Percentiles rank a stretch among this genome's conserved stretches.
Conservation (phyloP, 306 rosid species). For the Vigna unguiculata region DNA sequence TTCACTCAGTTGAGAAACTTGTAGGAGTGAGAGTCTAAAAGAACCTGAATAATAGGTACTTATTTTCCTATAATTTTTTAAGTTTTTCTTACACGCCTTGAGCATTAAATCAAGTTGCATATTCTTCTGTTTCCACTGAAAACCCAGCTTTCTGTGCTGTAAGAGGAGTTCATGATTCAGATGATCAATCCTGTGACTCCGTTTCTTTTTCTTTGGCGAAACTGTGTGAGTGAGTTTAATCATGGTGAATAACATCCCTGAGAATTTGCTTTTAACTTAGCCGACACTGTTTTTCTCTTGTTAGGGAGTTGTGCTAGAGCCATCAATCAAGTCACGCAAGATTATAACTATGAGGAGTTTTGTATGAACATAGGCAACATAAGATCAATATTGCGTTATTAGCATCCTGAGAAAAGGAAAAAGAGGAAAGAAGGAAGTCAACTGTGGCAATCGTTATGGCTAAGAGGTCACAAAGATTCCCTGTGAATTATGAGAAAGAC, state of each 20-base stretch:
- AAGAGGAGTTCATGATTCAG: slow-evolving; percentile 29
- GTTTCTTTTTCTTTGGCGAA: background rate
- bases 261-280: background rate
- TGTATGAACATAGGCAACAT: slow-evolving; percentile 31
- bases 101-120: slow-evolving; percentile 32
- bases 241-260: background rate
- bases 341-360: slow-evolving; percentile 41
- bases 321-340: slow-evolving; percentile 53
- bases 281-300: background rate
- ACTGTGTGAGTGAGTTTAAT: background rate
- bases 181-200: background rate
- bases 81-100: slow-evolving; percentile 7
- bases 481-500: slow-evolving; percentile 72
- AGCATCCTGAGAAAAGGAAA: slow-evolving; percentile 21
- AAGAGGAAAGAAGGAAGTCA: slow-evolving; percentile 35
- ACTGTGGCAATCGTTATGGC: slow-evolving; percentile 56
- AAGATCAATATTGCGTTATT: slow-evolving; percentile 35
- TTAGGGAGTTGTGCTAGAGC: slow-evolving; percentile 17
- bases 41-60: slow-evolving; percentile 48
- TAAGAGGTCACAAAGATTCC: slow-evolving; percentile 72
- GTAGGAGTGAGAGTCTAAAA: slow-evolving; percentile 42
- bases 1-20: slow-evolving; percentile 54
- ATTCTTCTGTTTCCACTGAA: slow-evolving; percentile 32
- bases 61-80: slow-evolving; percentile 28
- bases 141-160: slow-evolving; percentile 31